Evolutionary conservation across 1,284 basidiomycete genomes (phyloP).

Genomic region (Naganishia liquefaciens): DNA sequence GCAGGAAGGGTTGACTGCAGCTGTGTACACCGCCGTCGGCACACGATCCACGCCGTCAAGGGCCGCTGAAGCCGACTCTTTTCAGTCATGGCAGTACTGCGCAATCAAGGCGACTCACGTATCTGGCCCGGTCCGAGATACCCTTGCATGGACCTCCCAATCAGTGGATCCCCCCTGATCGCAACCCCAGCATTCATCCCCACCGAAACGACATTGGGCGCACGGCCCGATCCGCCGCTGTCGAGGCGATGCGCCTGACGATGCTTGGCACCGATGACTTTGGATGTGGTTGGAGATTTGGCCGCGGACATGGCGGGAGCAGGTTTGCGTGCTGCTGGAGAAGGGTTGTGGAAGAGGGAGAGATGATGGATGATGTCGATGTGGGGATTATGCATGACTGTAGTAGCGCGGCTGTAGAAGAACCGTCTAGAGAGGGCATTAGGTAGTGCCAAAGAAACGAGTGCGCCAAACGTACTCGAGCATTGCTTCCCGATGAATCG

Average conservation of each 20-base stretch:
- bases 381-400: slow-evolving; percentile 44
- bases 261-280: slow-evolving; percentile 31
- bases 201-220: slow-evolving; percentile 45
- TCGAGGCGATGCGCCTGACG: slow-evolving; percentile 28
- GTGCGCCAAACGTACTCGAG: slow-evolving; percentile 45
- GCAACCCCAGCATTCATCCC: slow-evolving; percentile 45
- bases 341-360: slow-evolving; percentile 48
- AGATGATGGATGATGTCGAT: slow-evolving; percentile 46
- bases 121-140: slow-evolving; percentile 50
- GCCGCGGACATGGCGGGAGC: neutral
- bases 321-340: slow-evolving; percentile 21
- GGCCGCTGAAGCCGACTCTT: too few species aligned
- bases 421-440: slow-evolving; percentile 42
- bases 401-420: slow-evolving; percentile 41
- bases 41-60: slow-evolving; percentile 28
- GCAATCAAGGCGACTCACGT: slow-evolving; percentile 36
- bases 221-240: neutral
- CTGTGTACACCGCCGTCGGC: slow-evolving; percentile 40
- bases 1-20: slow-evolving; percentile 41
- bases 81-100: neutral
- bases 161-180: slow-evolving; percentile 49
- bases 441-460: neutral
- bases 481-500: slow-evolving; percentile 46
- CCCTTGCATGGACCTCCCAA: slow-evolving; percentile 50
- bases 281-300: slow-evolving; percentile 9